phyloP scores from a whole-genome alignment of 129 eudicot genomes.

The Flaveria linearis region DNA sequence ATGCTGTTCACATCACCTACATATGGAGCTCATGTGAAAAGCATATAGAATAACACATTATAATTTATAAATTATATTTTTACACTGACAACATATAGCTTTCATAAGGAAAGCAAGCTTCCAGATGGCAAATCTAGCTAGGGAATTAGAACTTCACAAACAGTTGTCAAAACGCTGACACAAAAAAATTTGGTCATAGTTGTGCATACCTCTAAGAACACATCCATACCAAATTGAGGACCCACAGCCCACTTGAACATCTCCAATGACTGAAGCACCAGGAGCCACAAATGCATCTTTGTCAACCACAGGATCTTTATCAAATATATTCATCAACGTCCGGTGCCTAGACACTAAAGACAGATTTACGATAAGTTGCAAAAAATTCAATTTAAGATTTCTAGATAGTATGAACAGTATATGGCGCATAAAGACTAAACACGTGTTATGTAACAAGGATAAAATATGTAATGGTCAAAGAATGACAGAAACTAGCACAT shows the following conservation, averaged over 20 bases:
- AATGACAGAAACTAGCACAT: not conserved
- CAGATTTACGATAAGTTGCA: not conserved
- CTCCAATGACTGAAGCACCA: conserved; percentile 87
- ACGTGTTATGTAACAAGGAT: conserved; percentile 1
- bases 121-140: not conserved
- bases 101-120: too few relatives aligned
- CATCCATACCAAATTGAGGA: conserved; percentile 98
- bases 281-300: conserved; percentile 94
- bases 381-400: conserved; percentile 14
- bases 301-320: conserved; percentile 76
- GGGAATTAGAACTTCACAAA: not conserved
- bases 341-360: conserved; percentile 84
- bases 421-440: not conserved
- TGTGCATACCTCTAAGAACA: conserved; percentile 79
- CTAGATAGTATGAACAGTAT: not conserved
- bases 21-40: conserved; percentile 21
- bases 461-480: not conserved
- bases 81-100: too few relatives aligned
- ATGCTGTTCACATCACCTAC: conserved; percentile 94
- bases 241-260: conserved; percentile 75
- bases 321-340: conserved; percentile 77
- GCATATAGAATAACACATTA: not conserved
- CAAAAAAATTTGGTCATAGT: not conserved
- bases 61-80: too few relatives aligned
- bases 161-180: conserved; percentile 5